Percentiles rank a stretch among this genome's conserved stretches.
These are phyloP conservation scores for Coprinopsis sp. DNA, from an alignment of 768 basidiomycete genomes.

Conservation along the genomic window DNA sequence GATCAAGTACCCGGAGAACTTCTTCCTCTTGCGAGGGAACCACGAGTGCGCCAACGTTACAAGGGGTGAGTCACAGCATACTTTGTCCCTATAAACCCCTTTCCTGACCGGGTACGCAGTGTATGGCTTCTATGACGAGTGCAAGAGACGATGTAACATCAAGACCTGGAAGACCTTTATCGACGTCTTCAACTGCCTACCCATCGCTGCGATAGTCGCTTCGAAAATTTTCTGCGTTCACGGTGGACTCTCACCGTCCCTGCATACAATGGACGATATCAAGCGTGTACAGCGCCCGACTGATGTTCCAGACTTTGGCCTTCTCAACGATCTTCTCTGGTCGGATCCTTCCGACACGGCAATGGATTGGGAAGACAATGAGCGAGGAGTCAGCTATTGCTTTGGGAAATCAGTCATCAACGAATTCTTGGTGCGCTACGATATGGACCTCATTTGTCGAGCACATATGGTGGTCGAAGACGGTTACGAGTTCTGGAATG, in stretches of 20 bases:
- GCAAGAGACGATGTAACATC: constrained; percentile 98
- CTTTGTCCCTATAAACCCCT: constrained; percentile 11
- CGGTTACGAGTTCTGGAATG: constrained; percentile 99
- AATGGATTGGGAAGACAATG: constrained; percentile 98
- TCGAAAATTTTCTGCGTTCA: constrained; percentile 99
- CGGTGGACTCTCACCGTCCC: constrained; percentile 87
- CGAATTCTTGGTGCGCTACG: constrained; percentile 89
- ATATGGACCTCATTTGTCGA: constrained; percentile 99
- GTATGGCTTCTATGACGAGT: constrained; percentile 99
- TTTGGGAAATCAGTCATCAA: constrained; percentile 98
- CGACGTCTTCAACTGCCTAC: constrained; percentile 98
- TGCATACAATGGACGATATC: constrained; percentile 98
- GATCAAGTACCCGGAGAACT: constrained; percentile 99
- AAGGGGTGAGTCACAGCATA: constrained; percentile 60
- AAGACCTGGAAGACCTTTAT: constrained; percentile 99
- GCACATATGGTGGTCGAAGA: constrained; percentile 99
- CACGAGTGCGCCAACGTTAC: constrained; percentile 99
- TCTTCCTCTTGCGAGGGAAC: constrained; percentile 95
- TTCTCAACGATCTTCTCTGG: constrained; percentile 96
- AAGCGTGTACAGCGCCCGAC: constrained; percentile 96
- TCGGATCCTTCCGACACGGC: constrained; percentile 98
- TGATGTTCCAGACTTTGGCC: constrained; percentile 96
- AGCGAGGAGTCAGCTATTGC: constrained; percentile 97
- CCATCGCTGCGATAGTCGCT: constrained; percentile 97
- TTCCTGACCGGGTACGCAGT: constrained; percentile 45